Percentiles rank a stretch among this genome's conserved stretches.
Evolutionary conservation across 1,284 basidiomycete genomes (phyloP).

Genomic region (Kalmanozyma brasiliensis): DNA sequence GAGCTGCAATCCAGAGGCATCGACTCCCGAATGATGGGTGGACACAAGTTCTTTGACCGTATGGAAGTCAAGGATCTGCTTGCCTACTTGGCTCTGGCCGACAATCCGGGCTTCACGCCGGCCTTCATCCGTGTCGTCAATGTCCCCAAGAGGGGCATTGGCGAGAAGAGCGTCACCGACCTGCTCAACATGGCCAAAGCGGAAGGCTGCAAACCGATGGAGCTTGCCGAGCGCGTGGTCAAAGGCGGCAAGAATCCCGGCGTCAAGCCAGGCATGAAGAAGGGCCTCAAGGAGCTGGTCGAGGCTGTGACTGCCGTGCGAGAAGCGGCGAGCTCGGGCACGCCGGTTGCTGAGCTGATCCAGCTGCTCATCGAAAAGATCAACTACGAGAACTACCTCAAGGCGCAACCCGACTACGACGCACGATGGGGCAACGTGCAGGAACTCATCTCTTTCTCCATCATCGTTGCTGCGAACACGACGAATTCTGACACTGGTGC

Average conservation of each 20-base stretch:
- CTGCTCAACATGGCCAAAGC: constrained; percentile 73
- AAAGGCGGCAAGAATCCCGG: constrained; percentile 70
- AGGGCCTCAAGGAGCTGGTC: constrained; percentile 76
- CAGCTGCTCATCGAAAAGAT: constrained; percentile 74
- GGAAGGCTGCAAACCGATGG: constrained; percentile 74
- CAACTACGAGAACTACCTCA: constrained; percentile 78
- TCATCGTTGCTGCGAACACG: constrained; percentile 34
- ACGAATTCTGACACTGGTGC: constrained; percentile 5
- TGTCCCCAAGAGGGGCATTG: constrained; percentile 79
- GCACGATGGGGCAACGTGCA: constrained; percentile 86
- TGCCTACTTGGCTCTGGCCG: constrained; percentile 78
- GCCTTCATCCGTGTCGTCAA: constrained; percentile 84
- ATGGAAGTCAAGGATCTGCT: constrained; percentile 81
- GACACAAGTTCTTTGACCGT: constrained; percentile 88
- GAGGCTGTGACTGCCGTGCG: constrained; percentile 73
- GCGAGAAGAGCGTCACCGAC: constrained; percentile 81
- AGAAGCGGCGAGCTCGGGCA: constrained; percentile 74
- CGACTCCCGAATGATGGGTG: constrained; percentile 80
- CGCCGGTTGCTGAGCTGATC: constrained; percentile 77
- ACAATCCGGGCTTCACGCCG: constrained; percentile 78
- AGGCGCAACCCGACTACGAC: constrained; percentile 77
- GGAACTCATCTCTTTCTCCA: constrained; percentile 74
- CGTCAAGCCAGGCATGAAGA: constrained; percentile 76
- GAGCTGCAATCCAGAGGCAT: constrained; percentile 82
- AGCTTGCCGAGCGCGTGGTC: constrained; percentile 69